These are phyloP conservation scores for Coleophoma cylindrospora DNA, from an alignment of 2,329 filamentous ascomycete genomes.

Conservation along the genomic window DNA sequence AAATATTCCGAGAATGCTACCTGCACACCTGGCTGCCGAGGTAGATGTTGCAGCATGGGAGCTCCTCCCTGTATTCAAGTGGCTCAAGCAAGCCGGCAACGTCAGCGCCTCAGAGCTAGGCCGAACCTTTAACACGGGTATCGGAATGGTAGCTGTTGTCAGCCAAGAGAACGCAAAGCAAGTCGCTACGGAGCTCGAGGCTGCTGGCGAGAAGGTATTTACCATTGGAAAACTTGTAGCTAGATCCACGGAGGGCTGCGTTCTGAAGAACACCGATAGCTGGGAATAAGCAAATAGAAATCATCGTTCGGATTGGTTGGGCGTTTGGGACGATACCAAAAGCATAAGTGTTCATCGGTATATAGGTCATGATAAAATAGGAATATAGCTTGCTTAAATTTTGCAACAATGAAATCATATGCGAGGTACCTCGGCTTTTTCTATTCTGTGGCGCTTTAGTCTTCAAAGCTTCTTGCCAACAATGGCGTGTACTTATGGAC, in stretches of 20 bases:
- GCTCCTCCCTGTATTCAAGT: slow-evolving; percentile 75
- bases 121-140: slow-evolving; percentile 87
- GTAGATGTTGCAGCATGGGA: slow-evolving; percentile 75
- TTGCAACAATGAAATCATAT: no score
- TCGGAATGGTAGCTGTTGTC: slow-evolving; percentile 92
- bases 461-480: no score
- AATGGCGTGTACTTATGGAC: no score
- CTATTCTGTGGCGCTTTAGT: no score
- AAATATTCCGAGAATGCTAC: slow-evolving; percentile 93
- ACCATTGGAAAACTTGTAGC: slow-evolving; percentile 67
- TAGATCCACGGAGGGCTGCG: slow-evolving; percentile 48
- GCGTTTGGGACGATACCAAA: no score
- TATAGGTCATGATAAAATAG: no score
- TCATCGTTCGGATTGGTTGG: no score
- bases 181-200: slow-evolving; percentile 55
- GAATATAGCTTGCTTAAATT: no score
- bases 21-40: slow-evolving; percentile 69
- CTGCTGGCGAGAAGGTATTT: slow-evolving; percentile 71
- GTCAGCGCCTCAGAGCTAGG: slow-evolving; percentile 78
- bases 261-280: slow-evolving; percentile 49
- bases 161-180: slow-evolving; percentile 55
- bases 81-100: slow-evolving; percentile 72
- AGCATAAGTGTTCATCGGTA: no score
- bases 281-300: slow-evolving; percentile 18
- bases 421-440: no score